Base-by-base conservation (phyloP, 495 filamentous ascomycete species). In the Trichocladium uniseriatum region DNA sequence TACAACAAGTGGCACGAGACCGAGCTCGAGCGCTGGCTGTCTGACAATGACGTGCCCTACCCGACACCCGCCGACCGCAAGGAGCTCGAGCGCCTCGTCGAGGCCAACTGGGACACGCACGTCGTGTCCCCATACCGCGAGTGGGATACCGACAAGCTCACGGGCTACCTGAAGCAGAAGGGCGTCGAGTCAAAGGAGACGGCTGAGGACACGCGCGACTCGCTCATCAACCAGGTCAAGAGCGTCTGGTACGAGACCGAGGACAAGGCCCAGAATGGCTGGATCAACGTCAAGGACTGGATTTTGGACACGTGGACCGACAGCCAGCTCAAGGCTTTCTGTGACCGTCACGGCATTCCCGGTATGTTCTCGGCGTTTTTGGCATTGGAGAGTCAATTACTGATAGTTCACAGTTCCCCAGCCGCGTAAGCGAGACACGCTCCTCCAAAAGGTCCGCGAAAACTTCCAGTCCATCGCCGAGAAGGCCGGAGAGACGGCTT, bases 1-100 rank as follows among this genome's bases (percentile, higher is more conserved):
- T 98, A 97, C 77, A 95, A 96, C 72, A 96, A 91, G 64, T 98
- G 92, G 92, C 91, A 97, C 63, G 83, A 96, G 71, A 95, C 87
- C 6, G 92, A 98, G 74, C 79, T 98, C 10, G 91, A 98, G 73
- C 78, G 92, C 59, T 98, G 92, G 92, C 83, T 98, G 49, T 86
- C 86, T 20, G 92, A 98, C 58, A 80, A 98, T 69, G 79, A 94
- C 66, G 78, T 98, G 48, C 87, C 89, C 7, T 89, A 90, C 58
- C 84, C 88, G 21, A 80, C 77, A 5, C 82, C 86, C 14, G 83
- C 88, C n/a, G 87, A 92, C 61, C 86, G 88, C 58, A 87, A 84
- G 52, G 82, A 90, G 45, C 82, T 94, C 8, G 85, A 92, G 64
- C 83, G 80, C 54, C 68, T 89, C 13, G 83, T 98, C 48, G 85